Base-by-base conservation (phyloP, 768 basidiomycete genomes). In the Rhodotorula graminis region DNA sequence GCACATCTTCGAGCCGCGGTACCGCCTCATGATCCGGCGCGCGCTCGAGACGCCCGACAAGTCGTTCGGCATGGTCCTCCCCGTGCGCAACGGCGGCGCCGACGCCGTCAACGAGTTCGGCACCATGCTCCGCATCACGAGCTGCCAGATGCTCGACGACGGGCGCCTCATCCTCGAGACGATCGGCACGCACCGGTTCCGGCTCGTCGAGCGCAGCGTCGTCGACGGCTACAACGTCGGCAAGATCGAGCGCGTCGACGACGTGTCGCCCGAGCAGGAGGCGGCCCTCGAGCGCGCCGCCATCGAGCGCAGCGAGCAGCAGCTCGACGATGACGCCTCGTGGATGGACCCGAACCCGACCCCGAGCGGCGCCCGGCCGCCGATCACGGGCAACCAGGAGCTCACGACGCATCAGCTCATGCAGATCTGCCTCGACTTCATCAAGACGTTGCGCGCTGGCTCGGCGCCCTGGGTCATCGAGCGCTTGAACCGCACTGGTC, bases 1-100 rank as follows among this genome's bases (percentile, higher is more conserved):
- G 25, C 93, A 96, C 81, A 88, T 98, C 78, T 97, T 92, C 80
- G 95, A 98, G 80, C 95, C 95, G 0, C 85, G 91, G 83, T 87
- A 97, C 80, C 89, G 95, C 14, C 85, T 98, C 63, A 97, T 98
- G 95, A 88, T 98, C 65, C 90, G 95, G 33, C 88, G 95, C n/a
- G 93, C 90, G 80, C 88, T 97, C 69, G 89, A 92, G 77, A 87
- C 85, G 25, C 83, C 86, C 10, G 83, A 83, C 56, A 91, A 91
- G n/a, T 84, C 85, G 33, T 96, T 98, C 81, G 95, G 95, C 50
- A 97, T 97, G 91, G 86, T 96, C 78, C 88, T 95, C 83, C 88
- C 90, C 23, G 84, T 86, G 7, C 81, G 84, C 31, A 46, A 79
- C 82, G 33, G 81, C 1, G 82, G 37, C 4, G 29, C 77, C 61